Evolutionary conservation across 305 asterid species (phyloP).

Genomic region (Rubia tinctorum): DNA sequence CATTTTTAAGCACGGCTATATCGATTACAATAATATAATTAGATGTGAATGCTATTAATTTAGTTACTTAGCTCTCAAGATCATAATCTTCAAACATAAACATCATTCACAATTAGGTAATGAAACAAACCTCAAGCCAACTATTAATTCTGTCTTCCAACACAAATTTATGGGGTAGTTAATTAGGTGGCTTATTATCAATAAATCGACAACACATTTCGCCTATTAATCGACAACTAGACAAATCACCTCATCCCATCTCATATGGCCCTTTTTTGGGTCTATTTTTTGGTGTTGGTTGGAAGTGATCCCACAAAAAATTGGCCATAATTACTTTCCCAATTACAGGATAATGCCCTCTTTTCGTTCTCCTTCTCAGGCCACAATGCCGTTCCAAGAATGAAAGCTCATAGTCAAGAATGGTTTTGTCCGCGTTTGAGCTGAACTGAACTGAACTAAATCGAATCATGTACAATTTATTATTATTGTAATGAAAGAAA

Average conservation of each 20-base stretch:
- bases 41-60: neutral
- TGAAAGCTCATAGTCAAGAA: too few relatives aligned
- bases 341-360: conserved; percentile 13
- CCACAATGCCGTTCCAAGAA: conserved; percentile 28
- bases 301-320: neutral
- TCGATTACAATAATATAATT: too few relatives aligned
- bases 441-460: neutral
- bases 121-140: neutral
- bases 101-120: neutral
- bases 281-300: neutral
- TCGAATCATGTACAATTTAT: neutral
- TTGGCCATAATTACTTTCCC: neutral
- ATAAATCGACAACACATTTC: neutral
- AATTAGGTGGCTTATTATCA: neutral
- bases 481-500: too few relatives aligned
- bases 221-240: neutral
- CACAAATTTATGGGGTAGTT: neutral
- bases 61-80: neutral
- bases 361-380: conserved; percentile 20
- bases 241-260: conserved; percentile 1
- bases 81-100: neutral
- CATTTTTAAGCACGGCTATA: too few relatives aligned
- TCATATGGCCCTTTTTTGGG: neutral
- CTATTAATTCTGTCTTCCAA: neutral
- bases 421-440: neutral